Conservation (phyloP, 1,139 yeast species). For the Debaryomyces udenii region DNA sequence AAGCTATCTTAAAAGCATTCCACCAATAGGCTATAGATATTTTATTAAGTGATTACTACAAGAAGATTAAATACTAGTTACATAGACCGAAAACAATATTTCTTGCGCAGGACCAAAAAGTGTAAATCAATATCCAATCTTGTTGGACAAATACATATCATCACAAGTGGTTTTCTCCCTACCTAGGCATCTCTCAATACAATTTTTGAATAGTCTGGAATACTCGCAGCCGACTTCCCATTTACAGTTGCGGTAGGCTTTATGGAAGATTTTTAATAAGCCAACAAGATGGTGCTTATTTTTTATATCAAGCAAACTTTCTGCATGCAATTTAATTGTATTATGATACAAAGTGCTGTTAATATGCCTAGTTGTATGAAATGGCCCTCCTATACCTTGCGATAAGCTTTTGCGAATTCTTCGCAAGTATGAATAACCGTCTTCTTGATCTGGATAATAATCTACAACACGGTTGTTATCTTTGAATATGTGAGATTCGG, state of each 20-base stretch:
- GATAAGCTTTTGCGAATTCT: slow-evolving; percentile 35
- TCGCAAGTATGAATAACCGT: slow-evolving; percentile 43
- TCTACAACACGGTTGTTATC: slow-evolving; percentile 16
- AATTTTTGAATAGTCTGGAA: slow-evolving; percentile 55
- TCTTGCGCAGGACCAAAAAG: not conserved
- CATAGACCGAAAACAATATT: too few relatives aligned
- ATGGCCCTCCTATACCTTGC: slow-evolving; percentile 16
- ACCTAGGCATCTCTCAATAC: slow-evolving; percentile 43
- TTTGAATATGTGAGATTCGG: slow-evolving; percentile 34
- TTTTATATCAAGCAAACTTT: slow-evolving; percentile 42
- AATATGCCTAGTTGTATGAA: slow-evolving; percentile 13
- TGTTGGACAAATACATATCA: slow-evolving; percentile 43
- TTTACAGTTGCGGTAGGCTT: slow-evolving; percentile 49
- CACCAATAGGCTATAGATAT: too few relatives aligned
- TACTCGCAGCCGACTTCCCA: slow-evolving; percentile 66
- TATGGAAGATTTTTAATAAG: slow-evolving; percentile 51
- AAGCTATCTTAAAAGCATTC: slow-evolving; percentile 28
- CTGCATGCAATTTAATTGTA: slow-evolving; percentile 41
- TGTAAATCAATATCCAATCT: not conserved
- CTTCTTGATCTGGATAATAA: slow-evolving; percentile 24
- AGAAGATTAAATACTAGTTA: too few relatives aligned
- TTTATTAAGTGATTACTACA: too few relatives aligned
- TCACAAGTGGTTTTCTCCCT: slow-evolving; percentile 49
- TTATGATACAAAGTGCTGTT: slow-evolving; percentile 35
- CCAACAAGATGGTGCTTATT: slow-evolving; percentile 58